Conservation (phyloP, 805 yeast species). For the Barnettozyma sp. region DNA sequence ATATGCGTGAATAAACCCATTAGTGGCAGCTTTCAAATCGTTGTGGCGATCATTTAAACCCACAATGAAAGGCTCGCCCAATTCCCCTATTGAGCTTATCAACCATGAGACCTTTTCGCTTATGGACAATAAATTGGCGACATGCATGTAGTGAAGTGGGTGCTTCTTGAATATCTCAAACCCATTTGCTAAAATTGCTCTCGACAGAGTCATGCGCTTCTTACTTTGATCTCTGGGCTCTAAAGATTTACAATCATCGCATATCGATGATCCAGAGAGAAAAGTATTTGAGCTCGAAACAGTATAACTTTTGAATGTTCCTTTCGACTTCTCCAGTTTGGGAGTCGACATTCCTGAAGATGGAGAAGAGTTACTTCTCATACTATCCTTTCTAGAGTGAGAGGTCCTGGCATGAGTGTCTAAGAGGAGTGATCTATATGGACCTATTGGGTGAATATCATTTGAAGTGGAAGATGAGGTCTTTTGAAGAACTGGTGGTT, state of each 20-base stretch:
- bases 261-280: slow-evolving; percentile 2
- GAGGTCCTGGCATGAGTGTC: slow-evolving; percentile 6
- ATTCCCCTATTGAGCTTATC: not conserved
- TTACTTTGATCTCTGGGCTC: slow-evolving; percentile 13
- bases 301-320: slow-evolving; percentile 21
- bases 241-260: slow-evolving; percentile 15
- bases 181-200: slow-evolving; percentile 26
- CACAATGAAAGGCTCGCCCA: slow-evolving; percentile 31
- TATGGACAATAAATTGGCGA: slow-evolving; percentile 3
- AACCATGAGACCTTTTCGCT: slow-evolving; percentile 10
- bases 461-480: slow-evolving; percentile 17
- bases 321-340: slow-evolving; percentile 23
- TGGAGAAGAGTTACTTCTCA: slow-evolving; percentile 15
- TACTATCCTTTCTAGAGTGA: slow-evolving; percentile 5
- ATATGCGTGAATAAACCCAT: slow-evolving; percentile 30
- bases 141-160: slow-evolving; percentile 29
- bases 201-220: slow-evolving; percentile 15
- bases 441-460: slow-evolving; percentile 10
- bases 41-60: slow-evolving; percentile 33
- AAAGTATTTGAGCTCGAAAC: slow-evolving; percentile 14
- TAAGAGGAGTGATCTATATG: slow-evolving; percentile 7
- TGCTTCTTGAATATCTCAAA: slow-evolving; percentile 27
- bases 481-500: slow-evolving; percentile 13
- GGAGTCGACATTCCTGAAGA: slow-evolving; percentile 20
- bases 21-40: slow-evolving; percentile 30